phyloP scores from a whole-genome alignment of 768 basidiomycete genomes.

The Boletus rex-veris region DNA sequence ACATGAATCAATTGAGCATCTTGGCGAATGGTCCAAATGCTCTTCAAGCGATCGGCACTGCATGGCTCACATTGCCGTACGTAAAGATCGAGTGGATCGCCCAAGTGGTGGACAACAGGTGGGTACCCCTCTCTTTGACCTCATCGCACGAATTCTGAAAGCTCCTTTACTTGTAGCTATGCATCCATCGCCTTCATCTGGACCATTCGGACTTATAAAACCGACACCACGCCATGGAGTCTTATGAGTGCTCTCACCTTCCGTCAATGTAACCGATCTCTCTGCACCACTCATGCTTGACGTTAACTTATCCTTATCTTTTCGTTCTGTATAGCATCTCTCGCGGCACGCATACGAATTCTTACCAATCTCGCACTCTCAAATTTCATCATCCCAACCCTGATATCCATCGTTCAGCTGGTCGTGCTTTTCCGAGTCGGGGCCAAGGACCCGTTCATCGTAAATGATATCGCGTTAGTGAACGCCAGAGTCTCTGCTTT shows the following conservation, averaged over 20 bases:
- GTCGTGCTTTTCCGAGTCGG: conserved; percentile 19
- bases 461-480: background rate
- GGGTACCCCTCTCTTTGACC: background rate
- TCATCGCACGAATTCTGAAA: background rate
- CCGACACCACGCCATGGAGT: background rate
- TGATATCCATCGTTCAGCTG: conserved; percentile 25
- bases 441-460: background rate
- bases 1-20: background rate
- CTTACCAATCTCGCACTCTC: conserved; percentile 25
- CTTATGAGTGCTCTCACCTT: background rate
- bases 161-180: conserved; percentile 11
- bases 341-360: conserved; percentile 12
- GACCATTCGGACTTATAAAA: conserved; percentile 5
- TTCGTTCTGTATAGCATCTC: conserved; percentile 3
- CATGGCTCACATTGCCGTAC: conserved; percentile 22
- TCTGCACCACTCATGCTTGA: background rate
- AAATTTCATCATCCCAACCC: conserved; percentile 28
- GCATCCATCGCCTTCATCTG: conserved; percentile 25
- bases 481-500: conserved; percentile 5
- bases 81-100: conserved; percentile 30
- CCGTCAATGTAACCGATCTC: conserved; percentile 1
- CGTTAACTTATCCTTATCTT: background rate
- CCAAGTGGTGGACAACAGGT: conserved; percentile 29
- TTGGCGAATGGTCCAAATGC: background rate
- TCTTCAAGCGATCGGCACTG: background rate